phyloP scores from a whole-genome alignment of 192 early-diverging fungal species.

The Funneliformis geosporum region DNA sequence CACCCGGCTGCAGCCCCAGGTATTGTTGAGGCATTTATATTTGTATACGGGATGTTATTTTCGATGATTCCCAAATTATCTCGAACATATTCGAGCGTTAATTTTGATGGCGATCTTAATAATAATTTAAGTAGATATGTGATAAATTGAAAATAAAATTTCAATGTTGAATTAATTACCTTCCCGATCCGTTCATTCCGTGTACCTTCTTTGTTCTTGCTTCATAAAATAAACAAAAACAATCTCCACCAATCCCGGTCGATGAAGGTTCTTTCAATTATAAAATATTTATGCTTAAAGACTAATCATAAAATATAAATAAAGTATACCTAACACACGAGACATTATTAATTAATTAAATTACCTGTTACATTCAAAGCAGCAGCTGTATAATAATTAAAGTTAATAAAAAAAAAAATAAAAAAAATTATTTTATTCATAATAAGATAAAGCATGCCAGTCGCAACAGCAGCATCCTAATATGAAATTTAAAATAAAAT shows the following conservation, averaged over 20 bases:
- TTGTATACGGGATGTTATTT: conserved; percentile 40
- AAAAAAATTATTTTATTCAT: not conserved
- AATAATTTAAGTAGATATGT: not conserved
- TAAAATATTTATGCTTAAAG: conserved; percentile 44
- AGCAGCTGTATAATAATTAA: conserved; percentile 48
- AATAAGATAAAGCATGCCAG: conserved; percentile 32
- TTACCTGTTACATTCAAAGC: conserved; percentile 67
- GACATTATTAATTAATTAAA: not conserved
- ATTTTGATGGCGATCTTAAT: conserved; percentile 50
- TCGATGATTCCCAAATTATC: conserved; percentile 35
- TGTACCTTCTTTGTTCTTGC: conserved; percentile 54
- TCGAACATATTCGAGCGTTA: conserved; percentile 55
- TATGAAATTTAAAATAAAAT: no score
- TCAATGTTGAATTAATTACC: conserved; percentile 33
- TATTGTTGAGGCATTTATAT: conserved; percentile 61
- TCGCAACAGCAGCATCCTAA: conserved; percentile 63
- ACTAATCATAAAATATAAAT: not conserved
- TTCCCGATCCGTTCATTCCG: conserved; percentile 65
- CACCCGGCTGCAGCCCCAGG: conserved; percentile 78
- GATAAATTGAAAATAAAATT: no score
- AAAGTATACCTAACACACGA: not conserved
- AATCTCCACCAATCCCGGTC: conserved; percentile 80
- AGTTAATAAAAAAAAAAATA: not conserved
- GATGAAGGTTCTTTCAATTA: conserved; percentile 64
- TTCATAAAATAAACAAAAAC: conserved; percentile 77